Evolutionary conservation across 306 rosid species (phyloP).

Genomic region (Dicorynia guianensis): DNA sequence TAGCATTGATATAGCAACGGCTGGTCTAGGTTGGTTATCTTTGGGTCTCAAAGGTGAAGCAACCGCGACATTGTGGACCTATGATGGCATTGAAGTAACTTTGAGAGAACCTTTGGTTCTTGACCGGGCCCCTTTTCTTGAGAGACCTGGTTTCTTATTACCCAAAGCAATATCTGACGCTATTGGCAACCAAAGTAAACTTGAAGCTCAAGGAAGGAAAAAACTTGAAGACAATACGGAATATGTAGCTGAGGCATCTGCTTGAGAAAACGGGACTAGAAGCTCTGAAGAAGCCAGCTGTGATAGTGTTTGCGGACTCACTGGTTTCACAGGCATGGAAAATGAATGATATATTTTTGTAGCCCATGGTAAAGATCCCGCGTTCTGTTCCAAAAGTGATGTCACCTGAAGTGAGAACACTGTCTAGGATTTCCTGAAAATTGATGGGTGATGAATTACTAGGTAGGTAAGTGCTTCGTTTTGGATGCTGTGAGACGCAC

Average conservation of each 20-base stretch:
- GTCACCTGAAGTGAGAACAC: background rate
- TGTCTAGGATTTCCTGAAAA: background rate
- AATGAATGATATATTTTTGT: background rate
- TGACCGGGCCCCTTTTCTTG: constrained; percentile 80
- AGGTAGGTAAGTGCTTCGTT: background rate
- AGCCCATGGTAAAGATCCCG: background rate
- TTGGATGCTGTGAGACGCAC: background rate
- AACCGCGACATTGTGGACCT: constrained; percentile 69
- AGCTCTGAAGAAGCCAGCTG: constrained; percentile 5
- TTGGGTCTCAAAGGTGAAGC: constrained; percentile 90
- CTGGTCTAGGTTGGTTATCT: constrained; percentile 89
- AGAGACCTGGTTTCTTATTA: constrained; percentile 89
- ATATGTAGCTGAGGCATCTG: constrained; percentile 46
- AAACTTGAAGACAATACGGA: constrained; percentile 55
- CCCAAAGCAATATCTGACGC: constrained; percentile 84
- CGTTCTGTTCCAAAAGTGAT: background rate
- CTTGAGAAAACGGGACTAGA: constrained; percentile 44
- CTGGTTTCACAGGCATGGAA: constrained; percentile 34
- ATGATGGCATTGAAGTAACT: constrained; percentile 79
- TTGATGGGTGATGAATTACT: constrained; percentile 28
- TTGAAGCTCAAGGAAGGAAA: constrained; percentile 67
- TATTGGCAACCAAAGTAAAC: constrained; percentile 66
- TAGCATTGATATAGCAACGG: constrained; percentile 74
- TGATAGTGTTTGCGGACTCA: background rate
- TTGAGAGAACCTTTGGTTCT: constrained; percentile 84